Conservation (phyloP, 2,329 filamentous ascomycete species). For the Neodidymelliopsis sp. region DNA sequence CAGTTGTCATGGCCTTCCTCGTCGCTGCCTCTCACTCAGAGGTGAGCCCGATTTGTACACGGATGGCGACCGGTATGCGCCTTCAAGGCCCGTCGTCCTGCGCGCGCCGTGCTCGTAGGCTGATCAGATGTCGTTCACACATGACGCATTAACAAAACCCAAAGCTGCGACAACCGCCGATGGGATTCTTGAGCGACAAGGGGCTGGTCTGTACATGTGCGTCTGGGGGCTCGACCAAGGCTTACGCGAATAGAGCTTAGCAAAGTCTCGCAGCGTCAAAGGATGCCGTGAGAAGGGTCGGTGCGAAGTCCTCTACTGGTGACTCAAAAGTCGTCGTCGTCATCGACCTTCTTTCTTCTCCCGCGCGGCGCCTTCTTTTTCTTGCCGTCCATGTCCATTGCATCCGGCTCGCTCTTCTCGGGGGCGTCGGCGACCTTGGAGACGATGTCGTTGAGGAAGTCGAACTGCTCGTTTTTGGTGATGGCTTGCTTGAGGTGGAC, state of each 20-base stretch:
- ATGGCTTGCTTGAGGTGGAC: constrained; percentile 92
- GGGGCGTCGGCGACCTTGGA: constrained; percentile 77
- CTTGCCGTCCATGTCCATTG: constrained; percentile 51
- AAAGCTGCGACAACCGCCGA: not conserved
- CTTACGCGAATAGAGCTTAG: not conserved
- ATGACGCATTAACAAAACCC: not conserved
- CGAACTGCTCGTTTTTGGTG: constrained; percentile 87
- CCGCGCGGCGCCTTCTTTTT: constrained; percentile 53
- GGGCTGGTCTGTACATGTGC: no score
- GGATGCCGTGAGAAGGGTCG: not conserved
- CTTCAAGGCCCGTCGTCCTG: not conserved
- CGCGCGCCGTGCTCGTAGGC: not conserved
- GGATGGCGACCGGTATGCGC: not conserved
- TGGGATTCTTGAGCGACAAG: not conserved
- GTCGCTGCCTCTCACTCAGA: not conserved
- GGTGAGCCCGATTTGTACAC: not conserved
- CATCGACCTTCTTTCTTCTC: constrained; percentile 50
- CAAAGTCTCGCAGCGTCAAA: not conserved
- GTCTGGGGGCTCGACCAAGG: not conserved
- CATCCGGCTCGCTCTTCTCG: constrained; percentile 56
- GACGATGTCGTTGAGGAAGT: constrained; percentile 92
- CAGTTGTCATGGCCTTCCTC: not conserved
- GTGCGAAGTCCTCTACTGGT: not conserved
- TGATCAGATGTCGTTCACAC: not conserved
- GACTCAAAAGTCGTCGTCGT: constrained; percentile 47